Evolutionary conservation across 306 rosid species (phyloP), one percentile per base, ranked within the genome.

Genomic region (Dryas drummondii): DNA sequence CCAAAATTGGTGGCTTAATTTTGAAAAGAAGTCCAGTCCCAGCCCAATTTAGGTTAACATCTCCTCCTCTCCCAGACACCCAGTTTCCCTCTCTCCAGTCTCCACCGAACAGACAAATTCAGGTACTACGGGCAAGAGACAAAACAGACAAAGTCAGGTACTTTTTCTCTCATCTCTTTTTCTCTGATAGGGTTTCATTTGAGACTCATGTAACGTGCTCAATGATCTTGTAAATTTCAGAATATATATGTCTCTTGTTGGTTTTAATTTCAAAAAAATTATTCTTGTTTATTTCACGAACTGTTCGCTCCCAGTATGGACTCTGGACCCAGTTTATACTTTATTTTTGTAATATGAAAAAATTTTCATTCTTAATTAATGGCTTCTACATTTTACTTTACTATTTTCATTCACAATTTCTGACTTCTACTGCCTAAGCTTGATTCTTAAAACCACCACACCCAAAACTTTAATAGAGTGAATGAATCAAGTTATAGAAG

Each of bases 231-330:
- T 11, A 60, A 40, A 62, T 37, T 62, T 3, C 67, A 62, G 13
- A 40, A 32, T 32, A 32, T 32, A 32, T 32, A 32, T 32, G 37
- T 32, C 37, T 32, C 37, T 32, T 32, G 37, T 32, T 32, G 37
- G 37, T 32, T 59, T 59, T 59, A 26, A 26, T 66, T 46, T n/a
- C 10, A 46, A 13, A 46, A 66, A 46, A 47, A 57, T 72, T 72
- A 4, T 7, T 12, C 0, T 17, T 42, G 45, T 17, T 52, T 37
- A 0, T 57, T 44, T 72, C 44, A 4, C 26, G 46, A 15, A 47
- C 4, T 41, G 12, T 42, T 71, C 52, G 22, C 46, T 53, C 26
- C 53, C 50, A 15, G 47, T 5, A 13, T 6, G 19, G 12, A 15
- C 7, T 62, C 26, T 4, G 1, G 15, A 55, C 42, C 15, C 54